Evolutionary conservation across 2,329 filamentous ascomycete species (phyloP), one percentile per base, ranked within the genome.

Genomic region (Fusarium anguioides): DNA sequence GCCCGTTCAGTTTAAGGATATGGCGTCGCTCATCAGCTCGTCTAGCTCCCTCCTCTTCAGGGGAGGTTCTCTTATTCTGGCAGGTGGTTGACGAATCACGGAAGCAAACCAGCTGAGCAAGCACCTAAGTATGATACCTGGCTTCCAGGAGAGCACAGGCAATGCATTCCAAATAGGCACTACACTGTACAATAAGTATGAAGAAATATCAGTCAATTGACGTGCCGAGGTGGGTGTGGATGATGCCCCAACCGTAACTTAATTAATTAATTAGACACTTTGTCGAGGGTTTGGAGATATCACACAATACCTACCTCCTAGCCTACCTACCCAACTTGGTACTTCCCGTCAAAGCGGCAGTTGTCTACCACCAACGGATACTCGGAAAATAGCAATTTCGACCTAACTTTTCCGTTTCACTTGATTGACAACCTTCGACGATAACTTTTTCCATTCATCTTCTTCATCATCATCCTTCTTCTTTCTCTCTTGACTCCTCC

Each of bases 31-130:
- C 27, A 60, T 60, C 27, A 46, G 14, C 27, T 11, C 27, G 11
- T 29, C 26, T 24, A 23, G 36, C 29, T 26, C 48, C 36, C 18
- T 62, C 57, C 23, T 44, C 23, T 60, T 52, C 45, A 39, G 50
- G 15, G 26, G 41, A 31, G 26, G 14, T 21, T 63, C 37, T 63
- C 59, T 62, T 45, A n/a, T 63, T 48, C 21, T 55, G 42, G 52
- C 48, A 60, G 64, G 64, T 64, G 64, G 41, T 29, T 54, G 35
- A 29, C 27, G 27, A 24, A 41, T 41, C 58, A 33, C 39, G 46
- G 45, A 47, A 37, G 20, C 48, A 44, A 39, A 46, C 35, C 51
- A 42, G 41, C 41, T 36, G 48, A 41, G 36, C 18, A 39, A 35
- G 41, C 47, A 44, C 52, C 58, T 67, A 51, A 18, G 56, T 36